A percentile compares a stretch with the other conserved stretches of the same genome.
phyloP scores from a whole-genome alignment of 2,329 filamentous ascomycete genomes.

The Fusarium praegraminearum region DNA sequence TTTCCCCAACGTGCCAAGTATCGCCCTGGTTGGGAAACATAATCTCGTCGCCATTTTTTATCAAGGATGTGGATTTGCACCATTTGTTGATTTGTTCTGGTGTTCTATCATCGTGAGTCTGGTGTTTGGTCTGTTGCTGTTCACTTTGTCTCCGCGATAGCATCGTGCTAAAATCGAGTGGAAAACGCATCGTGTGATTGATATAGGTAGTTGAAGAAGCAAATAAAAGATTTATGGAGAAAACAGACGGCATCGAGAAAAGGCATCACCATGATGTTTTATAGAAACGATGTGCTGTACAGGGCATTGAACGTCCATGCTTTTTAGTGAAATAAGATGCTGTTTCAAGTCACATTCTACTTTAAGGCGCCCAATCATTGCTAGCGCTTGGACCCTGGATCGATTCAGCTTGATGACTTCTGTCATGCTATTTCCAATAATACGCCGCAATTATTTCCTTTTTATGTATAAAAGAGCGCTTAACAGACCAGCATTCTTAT shows the following conservation, averaged over 20 bases:
- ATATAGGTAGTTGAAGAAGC: not conserved
- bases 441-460: not conserved
- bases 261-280: not conserved
- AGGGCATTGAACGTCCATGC: not conserved
- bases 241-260: not conserved
- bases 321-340: constrained; percentile 18
- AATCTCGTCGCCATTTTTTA: not conserved
- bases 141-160: not conserved
- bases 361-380: constrained; percentile 1
- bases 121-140: not conserved
- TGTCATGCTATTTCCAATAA: not conserved
- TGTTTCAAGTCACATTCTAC: constrained; percentile 9
- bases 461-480: not conserved
- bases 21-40: constrained; percentile 4
- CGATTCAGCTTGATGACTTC: not conserved
- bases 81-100: not conserved
- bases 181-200: not conserved
- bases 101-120: not conserved
- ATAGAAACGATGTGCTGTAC: not conserved
- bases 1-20: constrained; percentile 6
- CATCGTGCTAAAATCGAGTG: not conserved
- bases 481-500: not conserved
- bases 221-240: not conserved
- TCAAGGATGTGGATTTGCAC: not conserved
- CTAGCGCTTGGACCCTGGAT: not conserved